These are phyloP conservation scores for Isabelozyma gotoi DNA, from an alignment of 805 yeast genomes.

Conservation along the genomic window DNA sequence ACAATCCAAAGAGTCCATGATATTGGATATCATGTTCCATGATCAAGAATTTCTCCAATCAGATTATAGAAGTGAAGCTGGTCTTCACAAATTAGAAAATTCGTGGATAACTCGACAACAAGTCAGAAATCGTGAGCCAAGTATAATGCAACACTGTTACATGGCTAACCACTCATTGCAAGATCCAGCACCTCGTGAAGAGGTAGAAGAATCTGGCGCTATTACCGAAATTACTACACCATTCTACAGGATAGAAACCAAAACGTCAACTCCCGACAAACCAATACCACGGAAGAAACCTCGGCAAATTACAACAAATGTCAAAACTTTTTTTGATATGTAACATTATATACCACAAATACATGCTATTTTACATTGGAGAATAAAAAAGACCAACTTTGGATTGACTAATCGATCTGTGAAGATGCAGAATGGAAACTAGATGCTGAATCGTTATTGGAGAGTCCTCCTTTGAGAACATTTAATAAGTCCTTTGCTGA, in stretches of 20 bases:
- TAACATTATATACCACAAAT: constrained; percentile 2
- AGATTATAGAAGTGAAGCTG: background rate
- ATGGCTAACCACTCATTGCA: constrained; percentile 2
- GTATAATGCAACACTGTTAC: constrained; percentile 3
- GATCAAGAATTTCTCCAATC: constrained; percentile 3
- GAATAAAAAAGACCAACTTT: background rate
- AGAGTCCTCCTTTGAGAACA: constrained; percentile 16
- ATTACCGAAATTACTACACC: background rate
- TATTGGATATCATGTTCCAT: constrained; percentile 17
- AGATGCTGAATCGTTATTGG: background rate
- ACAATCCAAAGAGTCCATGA: constrained; percentile 1
- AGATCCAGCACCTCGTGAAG: background rate
- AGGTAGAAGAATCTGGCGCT: background rate
- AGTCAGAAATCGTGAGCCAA: constrained; percentile 4
- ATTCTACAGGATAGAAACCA: background rate
- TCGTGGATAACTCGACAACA: constrained; percentile 14
- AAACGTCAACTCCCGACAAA: constrained; percentile 2
- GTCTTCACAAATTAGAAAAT: background rate
- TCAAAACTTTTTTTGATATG: constrained; percentile 15
- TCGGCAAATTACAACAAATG: constrained; percentile 10
- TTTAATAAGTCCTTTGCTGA: constrained; percentile 22
- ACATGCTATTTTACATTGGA: background rate
- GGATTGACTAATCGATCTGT: background rate
- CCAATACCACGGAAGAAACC: constrained; percentile 3
- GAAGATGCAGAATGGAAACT: constrained; percentile 2